A percentile compares a stretch with the other conserved stretches of the same genome.
Conservation (phyloP, 345 rosid species). For the Lepidium sativum region DNA sequence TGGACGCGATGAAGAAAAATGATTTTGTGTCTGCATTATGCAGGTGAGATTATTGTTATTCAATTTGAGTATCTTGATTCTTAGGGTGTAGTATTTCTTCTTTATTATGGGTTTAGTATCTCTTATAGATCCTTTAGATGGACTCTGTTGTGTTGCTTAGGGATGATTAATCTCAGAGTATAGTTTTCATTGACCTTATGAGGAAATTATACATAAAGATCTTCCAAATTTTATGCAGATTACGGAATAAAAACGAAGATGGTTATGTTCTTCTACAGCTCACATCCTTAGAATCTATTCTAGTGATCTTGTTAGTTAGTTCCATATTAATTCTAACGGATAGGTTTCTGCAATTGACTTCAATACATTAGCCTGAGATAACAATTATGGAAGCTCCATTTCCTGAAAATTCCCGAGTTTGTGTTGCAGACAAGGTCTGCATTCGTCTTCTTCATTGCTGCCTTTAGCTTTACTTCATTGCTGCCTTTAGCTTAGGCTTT, state of each 20-base stretch:
- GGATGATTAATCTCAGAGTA: not conserved
- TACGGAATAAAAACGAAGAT: not conserved
- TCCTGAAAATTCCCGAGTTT: not conserved
- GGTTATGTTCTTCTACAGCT: not conserved
- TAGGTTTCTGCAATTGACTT: not conserved
- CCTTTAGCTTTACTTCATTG: not conserved
- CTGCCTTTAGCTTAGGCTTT: not conserved
- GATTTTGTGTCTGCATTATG: not conserved
- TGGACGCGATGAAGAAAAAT: not conserved
- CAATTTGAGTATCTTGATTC: not conserved
- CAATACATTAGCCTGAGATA: not conserved
- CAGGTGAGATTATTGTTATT: slow-evolving; percentile 1
- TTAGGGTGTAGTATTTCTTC: not conserved
- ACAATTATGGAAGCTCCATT: not conserved
- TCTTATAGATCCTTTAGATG: not conserved
- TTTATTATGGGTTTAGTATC: not conserved
- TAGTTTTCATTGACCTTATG: not conserved
- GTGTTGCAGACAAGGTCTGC: not conserved
- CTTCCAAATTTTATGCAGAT: not conserved
- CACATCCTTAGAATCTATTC: not conserved
- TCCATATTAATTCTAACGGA: not conserved
- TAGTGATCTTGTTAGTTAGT: not conserved
- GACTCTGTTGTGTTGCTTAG: not conserved
- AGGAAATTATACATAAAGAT: not conserved
- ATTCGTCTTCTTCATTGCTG: not conserved